Conservation (phyloP, 2,329 filamentous ascomycete genomes). For the Trichoderma hamatum region DNA sequence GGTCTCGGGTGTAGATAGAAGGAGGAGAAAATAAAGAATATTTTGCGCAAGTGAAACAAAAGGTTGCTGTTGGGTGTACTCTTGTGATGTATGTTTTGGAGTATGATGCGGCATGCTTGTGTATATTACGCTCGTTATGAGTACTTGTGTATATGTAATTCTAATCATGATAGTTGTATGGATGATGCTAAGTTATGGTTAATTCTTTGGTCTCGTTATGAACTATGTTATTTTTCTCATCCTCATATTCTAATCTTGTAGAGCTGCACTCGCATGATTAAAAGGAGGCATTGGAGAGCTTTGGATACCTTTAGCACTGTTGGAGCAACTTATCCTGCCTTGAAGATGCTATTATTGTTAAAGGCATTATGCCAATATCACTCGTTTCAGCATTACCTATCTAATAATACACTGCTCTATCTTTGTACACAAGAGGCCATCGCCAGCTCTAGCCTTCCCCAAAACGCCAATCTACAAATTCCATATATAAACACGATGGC, state of each 20-base stretch:
- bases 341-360: not conserved
- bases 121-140: conserved; percentile 17
- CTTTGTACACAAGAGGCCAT: not conserved
- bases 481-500: not conserved
- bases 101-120: not conserved
- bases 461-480: not conserved
- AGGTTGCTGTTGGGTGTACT: conserved; percentile 31
- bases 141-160: not conserved
- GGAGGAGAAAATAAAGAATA: conserved; percentile 24
- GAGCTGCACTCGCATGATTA: not conserved
- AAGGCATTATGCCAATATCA: no score
- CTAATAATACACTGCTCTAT: not conserved
- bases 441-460: not conserved
- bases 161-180: conserved; percentile 1
- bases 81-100: not conserved
- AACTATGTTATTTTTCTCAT: not conserved
- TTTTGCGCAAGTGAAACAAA: conserved; percentile 19
- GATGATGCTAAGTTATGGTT: not conserved
- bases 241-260: not conserved
- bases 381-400: not conserved
- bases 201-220: not conserved
- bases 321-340: not conserved
- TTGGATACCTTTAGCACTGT: no score
- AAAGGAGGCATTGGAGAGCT: not conserved
- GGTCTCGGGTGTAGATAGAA: conserved; percentile 25